These are phyloP conservation scores for Haplosporangium gracile DNA, from an alignment of 192 early-diverging fungal genomes.

Conservation along the genomic window DNA sequence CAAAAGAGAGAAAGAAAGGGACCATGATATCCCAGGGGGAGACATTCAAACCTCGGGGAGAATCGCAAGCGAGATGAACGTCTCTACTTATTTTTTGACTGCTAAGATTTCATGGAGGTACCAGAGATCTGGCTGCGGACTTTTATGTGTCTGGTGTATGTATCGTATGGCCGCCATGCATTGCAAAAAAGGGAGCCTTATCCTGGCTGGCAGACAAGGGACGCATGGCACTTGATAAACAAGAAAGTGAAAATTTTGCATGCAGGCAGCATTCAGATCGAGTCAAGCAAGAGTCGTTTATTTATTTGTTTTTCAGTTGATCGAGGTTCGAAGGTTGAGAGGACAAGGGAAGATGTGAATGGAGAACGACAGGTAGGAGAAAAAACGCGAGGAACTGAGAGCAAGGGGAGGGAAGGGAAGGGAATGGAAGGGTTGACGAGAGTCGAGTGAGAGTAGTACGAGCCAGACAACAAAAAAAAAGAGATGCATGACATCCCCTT, in stretches of 20 bases:
- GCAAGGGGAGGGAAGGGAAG: neutral
- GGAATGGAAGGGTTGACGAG: neutral
- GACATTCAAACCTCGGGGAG: neutral
- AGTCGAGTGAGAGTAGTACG: neutral
- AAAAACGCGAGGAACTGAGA: neutral
- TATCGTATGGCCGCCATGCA: neutral
- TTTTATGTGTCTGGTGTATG: neutral
- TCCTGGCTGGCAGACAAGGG: neutral
- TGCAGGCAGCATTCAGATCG: neutral
- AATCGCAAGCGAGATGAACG: neutral
- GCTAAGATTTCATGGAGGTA: neutral
- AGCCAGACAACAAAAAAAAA: neutral
- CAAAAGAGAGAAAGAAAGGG: neutral
- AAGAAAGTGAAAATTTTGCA: neutral
- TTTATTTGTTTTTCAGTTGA: neutral
- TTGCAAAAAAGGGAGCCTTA: neutral
- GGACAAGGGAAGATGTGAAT: neutral
- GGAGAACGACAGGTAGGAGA: neutral
- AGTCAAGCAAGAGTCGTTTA: neutral
- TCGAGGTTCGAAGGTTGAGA: neutral
- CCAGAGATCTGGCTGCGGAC: conserved; percentile 1
- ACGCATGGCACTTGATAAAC: neutral
- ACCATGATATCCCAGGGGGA: neutral
- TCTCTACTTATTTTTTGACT: neutral
- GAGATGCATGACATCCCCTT: conserved; percentile 12